phyloP scores from a whole-genome alignment of 2,329 filamentous ascomycete genomes.

The Chrysoporthe cubensis region DNA sequence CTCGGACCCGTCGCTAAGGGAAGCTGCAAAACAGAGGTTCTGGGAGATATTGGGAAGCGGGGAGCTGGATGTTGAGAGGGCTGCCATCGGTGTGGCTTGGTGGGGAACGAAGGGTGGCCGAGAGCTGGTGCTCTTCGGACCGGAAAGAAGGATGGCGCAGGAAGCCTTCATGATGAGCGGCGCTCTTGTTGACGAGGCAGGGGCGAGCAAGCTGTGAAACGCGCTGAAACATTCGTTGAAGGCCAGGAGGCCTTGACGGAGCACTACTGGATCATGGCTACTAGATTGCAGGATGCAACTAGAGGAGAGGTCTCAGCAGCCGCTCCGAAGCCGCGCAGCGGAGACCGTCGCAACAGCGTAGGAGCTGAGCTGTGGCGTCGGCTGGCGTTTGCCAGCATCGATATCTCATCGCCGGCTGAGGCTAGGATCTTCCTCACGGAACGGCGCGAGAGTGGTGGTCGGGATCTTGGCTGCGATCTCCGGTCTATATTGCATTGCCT shows the following conservation, averaged over 20 bases:
- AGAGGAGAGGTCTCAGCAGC: too few species aligned
- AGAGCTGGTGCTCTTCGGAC: constrained; percentile 50
- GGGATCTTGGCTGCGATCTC: neutral
- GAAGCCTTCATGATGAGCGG: constrained; percentile 58
- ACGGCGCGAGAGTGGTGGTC: neutral
- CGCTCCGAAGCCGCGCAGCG: too few species aligned
- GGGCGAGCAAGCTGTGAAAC: constrained; percentile 42
- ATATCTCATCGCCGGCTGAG: neutral
- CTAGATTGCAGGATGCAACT: neutral
- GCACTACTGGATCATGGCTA: neutral
- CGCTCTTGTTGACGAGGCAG: constrained; percentile 45
- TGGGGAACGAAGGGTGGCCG: constrained; percentile 69
- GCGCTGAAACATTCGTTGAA: neutral
- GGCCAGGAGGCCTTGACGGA: neutral
- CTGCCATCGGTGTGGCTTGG: constrained; percentile 80
- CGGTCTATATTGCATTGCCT: neutral
- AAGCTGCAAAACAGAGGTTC: constrained; percentile 70
- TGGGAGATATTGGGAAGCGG: constrained; percentile 80
- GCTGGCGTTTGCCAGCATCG: too few species aligned
- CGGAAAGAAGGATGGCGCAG: constrained; percentile 31
- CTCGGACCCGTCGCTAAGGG: constrained; percentile 62
- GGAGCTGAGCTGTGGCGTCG: too few species aligned
- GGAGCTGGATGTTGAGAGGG: constrained; percentile 87
- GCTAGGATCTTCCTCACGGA: neutral
- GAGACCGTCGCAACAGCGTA: too few species aligned